A percentile compares a stretch with the other conserved stretches of the same genome.
phyloP scores from a whole-genome alignment of 1,139 yeast genomes.

The Geotrichum siamense region DNA sequence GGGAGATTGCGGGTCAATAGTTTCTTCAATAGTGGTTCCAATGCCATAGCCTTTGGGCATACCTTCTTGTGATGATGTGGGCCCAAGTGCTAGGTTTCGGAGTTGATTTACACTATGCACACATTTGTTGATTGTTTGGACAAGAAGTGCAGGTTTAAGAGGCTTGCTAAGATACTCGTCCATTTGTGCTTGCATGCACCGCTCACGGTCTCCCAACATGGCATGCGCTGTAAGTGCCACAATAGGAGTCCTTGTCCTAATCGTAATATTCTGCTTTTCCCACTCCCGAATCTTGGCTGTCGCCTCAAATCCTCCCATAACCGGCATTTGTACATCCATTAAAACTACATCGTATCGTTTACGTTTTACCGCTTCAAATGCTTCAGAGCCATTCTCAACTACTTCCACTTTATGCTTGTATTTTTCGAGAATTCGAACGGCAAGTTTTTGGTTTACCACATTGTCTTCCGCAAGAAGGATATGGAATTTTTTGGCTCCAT shows the following conservation, averaged over 20 bases:
- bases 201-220: conserved; percentile 82
- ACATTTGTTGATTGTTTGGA: conserved; percentile 79
- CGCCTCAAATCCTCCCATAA: conserved; percentile 91
- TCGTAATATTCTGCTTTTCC: conserved; percentile 77
- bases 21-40: conserved; percentile 17
- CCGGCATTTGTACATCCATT: conserved; percentile 95
- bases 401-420: conserved; percentile 19
- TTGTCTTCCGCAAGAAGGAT: conserved; percentile 82
- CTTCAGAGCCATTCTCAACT: conserved; percentile 80
- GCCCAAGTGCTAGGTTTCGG: conserved; percentile 35
- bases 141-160: conserved; percentile 68
- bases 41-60: conserved; percentile 20
- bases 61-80: conserved; percentile 23
- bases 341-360: conserved; percentile 71
- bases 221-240: conserved; percentile 90
- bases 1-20: conserved; percentile 15
- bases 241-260: conserved; percentile 71
- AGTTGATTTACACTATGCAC: conserved; percentile 47
- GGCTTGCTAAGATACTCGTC: conserved; percentile 87
- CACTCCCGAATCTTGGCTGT: conserved; percentile 79
- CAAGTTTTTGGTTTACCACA: conserved; percentile 77
- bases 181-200: conserved; percentile 82
- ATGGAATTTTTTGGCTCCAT: conserved; percentile 67
- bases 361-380: conserved; percentile 63
- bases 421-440: conserved; percentile 40